Base-by-base conservation (phyloP, 129 eudicot genomes). In the Cynara cardunculus region DNA sequence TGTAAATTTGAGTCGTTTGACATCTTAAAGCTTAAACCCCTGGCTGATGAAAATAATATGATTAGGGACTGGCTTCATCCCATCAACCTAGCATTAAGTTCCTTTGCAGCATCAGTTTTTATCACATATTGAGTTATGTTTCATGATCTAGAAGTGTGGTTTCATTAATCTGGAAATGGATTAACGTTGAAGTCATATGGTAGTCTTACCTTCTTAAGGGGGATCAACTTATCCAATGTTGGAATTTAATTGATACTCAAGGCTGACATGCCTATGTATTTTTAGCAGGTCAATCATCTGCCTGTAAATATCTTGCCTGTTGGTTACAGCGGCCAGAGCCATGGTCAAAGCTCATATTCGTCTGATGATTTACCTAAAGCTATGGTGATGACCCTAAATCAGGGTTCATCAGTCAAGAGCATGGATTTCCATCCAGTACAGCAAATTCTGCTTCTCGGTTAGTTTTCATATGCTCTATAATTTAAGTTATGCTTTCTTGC, bases 341-440 rank as follows among this genome's bases (percentile, higher is more conserved):
- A 94, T 76, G 97, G 91, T 77, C 97, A 89, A 77, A 88, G 92
- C 81, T 87, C 97, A 28, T 89, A 91, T 86, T 88, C 97, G 5
- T 87, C 90, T 25, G 93, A 91, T 80, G 97, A 91, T 79, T 85
- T 94, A 84, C 98, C 98, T 31, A 91, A 89, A 89, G 35, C 90
- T 68, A 91, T 91, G 34, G 88, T 85, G 31, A 85, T 90, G 94
- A 91, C 88, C 83, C 80, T 94, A 35, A 89, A 77, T 72, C 98
- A 94, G 89, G 97, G 94, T 67, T 91, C 97, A 37, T 80, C 85
- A 10, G 97, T 91, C 49, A 91, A 89, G 87, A 94, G 97, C 82
- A 84, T 94, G 89, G 97, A 94, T 87, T 94, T 94, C 71, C 98
- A 94, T 87, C 98, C 98, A 34, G 80, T 82, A 30, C 91, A 94